These are phyloP conservation scores for Zelonia costaricensis DNA, from an alignment of 208 protist species.

Conservation along the genomic window DNA sequence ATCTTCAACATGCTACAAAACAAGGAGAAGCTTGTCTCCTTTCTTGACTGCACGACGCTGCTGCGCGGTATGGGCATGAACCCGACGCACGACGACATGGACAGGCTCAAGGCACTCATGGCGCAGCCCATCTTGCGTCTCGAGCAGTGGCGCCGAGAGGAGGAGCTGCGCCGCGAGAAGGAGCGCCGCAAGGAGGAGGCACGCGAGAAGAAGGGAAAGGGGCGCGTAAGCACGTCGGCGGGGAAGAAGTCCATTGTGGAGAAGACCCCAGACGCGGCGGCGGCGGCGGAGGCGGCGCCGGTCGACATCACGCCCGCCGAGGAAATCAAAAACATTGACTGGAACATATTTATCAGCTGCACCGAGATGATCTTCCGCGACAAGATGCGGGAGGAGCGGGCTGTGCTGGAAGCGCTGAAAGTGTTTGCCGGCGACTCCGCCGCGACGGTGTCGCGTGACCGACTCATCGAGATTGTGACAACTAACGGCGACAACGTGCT, in stretches of 20 bases:
- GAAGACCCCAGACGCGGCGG: constrained; percentile 22
- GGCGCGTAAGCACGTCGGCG: constrained; percentile 10
- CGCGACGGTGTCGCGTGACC: constrained; percentile 43
- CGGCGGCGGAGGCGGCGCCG: constrained; percentile 32
- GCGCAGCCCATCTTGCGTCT: constrained; percentile 72
- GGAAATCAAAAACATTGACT: constrained; percentile 94
- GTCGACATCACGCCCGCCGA: constrained; percentile 74
- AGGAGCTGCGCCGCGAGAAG: constrained; percentile 80
- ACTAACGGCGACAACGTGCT: constrained; percentile 84
- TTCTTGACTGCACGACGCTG: constrained; percentile 89
- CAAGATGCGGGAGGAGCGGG: constrained; percentile 59
- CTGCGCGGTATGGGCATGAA: constrained; percentile 92
- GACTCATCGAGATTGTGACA: constrained; percentile 69
- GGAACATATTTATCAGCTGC: constrained; percentile 93
- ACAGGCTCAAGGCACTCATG: constrained; percentile 74
- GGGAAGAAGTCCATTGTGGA: constrained; percentile 46
- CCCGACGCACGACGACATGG: constrained; percentile 82
- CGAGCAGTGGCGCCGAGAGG: constrained; percentile 85
- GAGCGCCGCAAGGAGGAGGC: constrained; percentile 78
- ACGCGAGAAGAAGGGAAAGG: constrained; percentile 46
- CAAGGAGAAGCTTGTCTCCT: constrained; percentile 89
- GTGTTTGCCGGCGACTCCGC: constrained; percentile 32
- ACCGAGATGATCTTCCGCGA: constrained; percentile 83
- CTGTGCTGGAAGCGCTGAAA: constrained; percentile 61
- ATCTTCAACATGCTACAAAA: constrained; percentile 84